Base-by-base conservation (phyloP, 2,329 filamentous ascomycete genomes). In the Colletotrichum spaethianum region DNA sequence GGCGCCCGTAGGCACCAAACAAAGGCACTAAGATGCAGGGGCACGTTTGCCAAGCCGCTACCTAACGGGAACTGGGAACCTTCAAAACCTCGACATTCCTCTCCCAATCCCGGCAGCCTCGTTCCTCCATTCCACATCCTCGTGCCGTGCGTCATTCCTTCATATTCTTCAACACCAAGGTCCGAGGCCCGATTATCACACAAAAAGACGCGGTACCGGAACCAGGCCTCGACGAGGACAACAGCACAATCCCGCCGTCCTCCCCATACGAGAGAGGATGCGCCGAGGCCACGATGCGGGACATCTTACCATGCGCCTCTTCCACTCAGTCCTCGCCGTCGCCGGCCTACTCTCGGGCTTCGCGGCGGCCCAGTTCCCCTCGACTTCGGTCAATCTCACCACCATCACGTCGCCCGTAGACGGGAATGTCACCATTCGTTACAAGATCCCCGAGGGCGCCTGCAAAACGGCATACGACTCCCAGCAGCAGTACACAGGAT, bases 401-500 rank as follows among this genome's bases (percentile, higher is more conserved):
- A 87, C 88, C 55, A 86, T 93, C 68, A 81, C 80, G 33, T 93
- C 92, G 23, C 90, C 91, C 3, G 83, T 93, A 75, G 86, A 93
- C 79, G 82, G 84, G 36, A 87, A 88, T 75, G 89, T 94, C 77
- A 91, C 88, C 70, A 89, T 94, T 78, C 88, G 89, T 67, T 94
- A 92, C 85, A 93, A 92, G 77, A 83, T 86, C 44, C 86, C 88
- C 5, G 79, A 84, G 9, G 90, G 88, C 56, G 91, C 88, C 16
- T 94, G 93, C 80, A 87, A 84, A 57, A 93, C 92, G 1, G 89
- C 88, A 9, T 93, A 93, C 76, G 78, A 85, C 55, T 85, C 84
- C 1, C 92, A 94, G 80, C 87, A 91, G 79, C 92, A 94, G 79
- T 93, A 91, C 77, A 89, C 91, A 4, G 92, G 92, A 77, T 93